Base-by-base conservation (phyloP, 495 filamentous ascomycete species). In the Cudoniella acicularis region DNA sequence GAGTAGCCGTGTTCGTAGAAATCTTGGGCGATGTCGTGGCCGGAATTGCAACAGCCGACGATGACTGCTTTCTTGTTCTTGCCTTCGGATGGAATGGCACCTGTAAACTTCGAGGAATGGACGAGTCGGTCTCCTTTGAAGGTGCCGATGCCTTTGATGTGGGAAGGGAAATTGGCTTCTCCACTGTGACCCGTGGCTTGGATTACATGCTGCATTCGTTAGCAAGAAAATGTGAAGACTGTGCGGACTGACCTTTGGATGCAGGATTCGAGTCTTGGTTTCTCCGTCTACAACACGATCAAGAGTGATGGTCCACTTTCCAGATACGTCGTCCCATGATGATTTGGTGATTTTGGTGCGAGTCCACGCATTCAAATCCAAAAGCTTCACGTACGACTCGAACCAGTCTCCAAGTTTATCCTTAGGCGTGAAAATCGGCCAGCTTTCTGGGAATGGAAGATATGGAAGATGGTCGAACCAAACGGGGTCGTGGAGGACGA, bases 1-100 rank as follows among this genome's bases (percentile, higher is more conserved):
- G 87, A 78, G 62, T 88, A 88, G 1, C 91, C 91, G 42, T 88
- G 84, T 65, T 93, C 89, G 67, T 84, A 85, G 66, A 79, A 93
- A 63, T 93, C 87, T 67, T 93, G 88, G 26, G 87, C 85, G 60
- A 95, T 95, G 67, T 95, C 91, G 63, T 92, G 85, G 10, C 78
- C 83, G 1, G 88, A 92, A 67, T 92, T 94, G 70, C 90, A 90
- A 25, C 83, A 86, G 3, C 91, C 91, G 6, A 96, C 79, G 0
- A 96, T 82, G 18, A 94, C 71, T 1, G 83, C 90, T 61, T 85
- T 88, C 66, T 86, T 89, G 2, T 78, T 79, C 25, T 67, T 61
- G 0, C 70, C 69, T n/a, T 64, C 21, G 10, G 72, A 59, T 3
- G 69, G 25, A 3, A 70, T 67, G 6, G 81, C 79, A 11, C 80